Evolutionary conservation across 2,329 filamentous ascomycete genomes (phyloP).

Genomic region (Orbilia blumenaviensis): DNA sequence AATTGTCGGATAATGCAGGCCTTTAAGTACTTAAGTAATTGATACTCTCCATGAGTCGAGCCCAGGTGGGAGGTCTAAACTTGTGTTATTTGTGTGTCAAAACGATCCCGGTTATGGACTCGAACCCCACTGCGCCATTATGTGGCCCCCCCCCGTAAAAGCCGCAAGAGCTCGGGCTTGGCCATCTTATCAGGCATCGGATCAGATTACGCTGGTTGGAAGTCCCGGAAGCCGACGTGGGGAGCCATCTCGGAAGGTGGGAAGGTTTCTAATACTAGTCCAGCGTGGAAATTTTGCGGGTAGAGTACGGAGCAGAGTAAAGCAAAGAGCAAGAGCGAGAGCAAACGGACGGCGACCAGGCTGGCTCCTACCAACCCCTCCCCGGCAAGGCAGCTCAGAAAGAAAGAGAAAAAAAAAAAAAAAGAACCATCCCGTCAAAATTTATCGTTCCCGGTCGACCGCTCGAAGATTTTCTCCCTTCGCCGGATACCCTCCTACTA

Average conservation of each 20-base stretch:
- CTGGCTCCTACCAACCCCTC: not conserved
- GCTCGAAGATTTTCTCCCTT: not conserved
- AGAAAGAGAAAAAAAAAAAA: not conserved
- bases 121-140: conserved; percentile 2
- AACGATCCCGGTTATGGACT: no score
- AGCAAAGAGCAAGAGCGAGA: no score
- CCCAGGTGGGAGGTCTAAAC: no score
- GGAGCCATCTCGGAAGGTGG: conserved; percentile 39
- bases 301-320: conserved; percentile 22
- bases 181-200: conserved; percentile 52
- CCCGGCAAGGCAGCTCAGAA: not conserved
- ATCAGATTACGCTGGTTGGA: conserved; percentile 51
- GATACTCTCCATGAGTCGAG: no score
- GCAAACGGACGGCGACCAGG: not conserved
- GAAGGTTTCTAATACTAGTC: no score
- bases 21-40: no score
- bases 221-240: conserved; percentile 22
- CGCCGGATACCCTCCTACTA: not conserved
- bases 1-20: no score
- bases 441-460: conserved; percentile 26
- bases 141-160: conserved; percentile 12
- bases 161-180: conserved; percentile 23
- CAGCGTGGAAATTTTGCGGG: conserved; percentile 37
- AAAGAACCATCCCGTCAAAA: not conserved
- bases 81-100: no score